Base-by-base conservation (phyloP, 2,329 filamentous ascomycete species). In the Fusarium udum region DNA sequence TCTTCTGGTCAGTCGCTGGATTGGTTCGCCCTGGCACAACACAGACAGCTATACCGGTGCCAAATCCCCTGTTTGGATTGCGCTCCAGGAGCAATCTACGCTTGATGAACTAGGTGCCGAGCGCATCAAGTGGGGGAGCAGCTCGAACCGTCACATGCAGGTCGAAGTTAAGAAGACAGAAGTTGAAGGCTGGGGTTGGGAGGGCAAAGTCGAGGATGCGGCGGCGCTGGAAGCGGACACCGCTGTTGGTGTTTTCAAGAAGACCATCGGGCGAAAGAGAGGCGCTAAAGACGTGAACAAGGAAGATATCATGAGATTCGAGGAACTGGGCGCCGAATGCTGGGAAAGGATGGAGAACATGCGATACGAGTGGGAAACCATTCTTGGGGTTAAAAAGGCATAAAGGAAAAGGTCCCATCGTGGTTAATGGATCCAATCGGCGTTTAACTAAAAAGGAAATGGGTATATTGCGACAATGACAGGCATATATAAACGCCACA, bases 11-110 rank as follows among this genome's bases (percentile, higher is more conserved):
- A 90, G 90, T 20, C 93, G 95, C 72, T 91, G 89, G 85, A 80
- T 95, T 32, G 96, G 96, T 55, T 97, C 93, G 6, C 93, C 93
- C 16, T 99, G 96, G 96, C 95, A 98, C 81, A 87, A 89, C 2
- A 87, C 93, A 55, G 88, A 87, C n/a, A 87, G 91, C 1, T 97
- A 97, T 83, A 87, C 89, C 26, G 95, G 92, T 46, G 94, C 95
- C 13, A 88, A 88, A 53, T 90, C 94, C 1, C 89, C 93, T 10
- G 91, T 92, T 31, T 98, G 93, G 92, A 83, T 97, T 12, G 90
- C 92, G 1, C 88, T 98, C 18, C 88, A 92, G 26, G 84, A 90
- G 13, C 88, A 92, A 65, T 87, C 88, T 22, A 85, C 86, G 26
- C 85, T 95, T 20, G 89, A 93, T 57, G 85, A 84, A 5, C 80